Base-by-base conservation (phyloP, 352 stramenopile species). In the Detonula confervacea region DNA sequence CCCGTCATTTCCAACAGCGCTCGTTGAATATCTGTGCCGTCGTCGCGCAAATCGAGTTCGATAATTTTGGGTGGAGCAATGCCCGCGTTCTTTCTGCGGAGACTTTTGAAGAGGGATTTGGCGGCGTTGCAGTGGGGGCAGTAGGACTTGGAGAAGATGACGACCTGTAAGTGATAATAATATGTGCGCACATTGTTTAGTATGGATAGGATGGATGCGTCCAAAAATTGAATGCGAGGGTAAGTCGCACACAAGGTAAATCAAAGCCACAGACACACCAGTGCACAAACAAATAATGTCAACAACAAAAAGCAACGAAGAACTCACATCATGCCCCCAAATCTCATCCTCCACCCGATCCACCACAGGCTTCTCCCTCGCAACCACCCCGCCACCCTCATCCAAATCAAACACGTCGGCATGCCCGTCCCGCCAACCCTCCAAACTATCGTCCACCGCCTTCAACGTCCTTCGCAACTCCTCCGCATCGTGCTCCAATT, bases 41-140 rank as follows among this genome's bases (percentile, higher is more conserved):
- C 95, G n/a, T 95, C 69, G 62, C 89, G 79, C 71, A 89, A 37
- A 81, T 94, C 81, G 11, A 94, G 51, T 83, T 94, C 81, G 57
- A 91, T 71, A 25, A 91, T 66, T 47, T 79, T 49, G 39, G 4
- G 11, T 49, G 39, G 39, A 49, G 18, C 35, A 42, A 12, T 42
- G 35, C 35, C 35, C 12, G 5, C 35, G 12, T 42, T 42, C 35
- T 12, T 42, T 5, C 35, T 54, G 52, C 20, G 81, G 52, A 2
- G 93, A 33, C 94, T 87, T 18, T 83, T 68, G 18, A 98, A 94
- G 54, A 96, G 79, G 18, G 84, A 80, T 71, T 98, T 95, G 7
- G 97, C 87, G 70, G 96, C 89, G 44, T 85, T 91, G 73, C 96
- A 98, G 88, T 97, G 96, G 12, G 95, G 91, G 49, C 96, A 98